Percentiles rank a stretch among this genome's conserved stretches.
Conservation (phyloP, 2,329 filamentous ascomycete genomes). For the Zalaria sp. region DNA sequence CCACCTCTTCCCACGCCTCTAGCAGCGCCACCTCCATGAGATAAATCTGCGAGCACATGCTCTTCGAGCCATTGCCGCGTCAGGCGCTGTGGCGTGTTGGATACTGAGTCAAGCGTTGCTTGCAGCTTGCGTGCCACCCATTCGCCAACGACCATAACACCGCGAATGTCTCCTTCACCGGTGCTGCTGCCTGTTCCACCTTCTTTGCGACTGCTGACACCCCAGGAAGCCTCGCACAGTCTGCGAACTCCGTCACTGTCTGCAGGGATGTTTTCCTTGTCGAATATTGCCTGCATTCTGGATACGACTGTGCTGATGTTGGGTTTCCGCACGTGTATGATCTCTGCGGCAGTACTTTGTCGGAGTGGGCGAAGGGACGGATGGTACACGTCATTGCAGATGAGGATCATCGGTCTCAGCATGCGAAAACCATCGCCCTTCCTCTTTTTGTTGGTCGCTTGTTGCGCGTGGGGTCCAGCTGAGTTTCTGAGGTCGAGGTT, state of each 20-base stretch:
- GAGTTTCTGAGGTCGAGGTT: slow-evolving; percentile 74
- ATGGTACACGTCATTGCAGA: slow-evolving; percentile 96
- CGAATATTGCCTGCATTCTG: slow-evolving; percentile 71
- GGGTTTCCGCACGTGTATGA: slow-evolving; percentile 83
- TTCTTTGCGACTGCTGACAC: slow-evolving; percentile 58
- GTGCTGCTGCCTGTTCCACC: slow-evolving; percentile 37
- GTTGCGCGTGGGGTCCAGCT: slow-evolving; percentile 12
- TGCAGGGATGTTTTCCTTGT: slow-evolving; percentile 74
- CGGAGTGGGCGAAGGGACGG: slow-evolving; percentile 73
- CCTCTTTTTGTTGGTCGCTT: slow-evolving; percentile 32
- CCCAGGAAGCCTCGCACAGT: slow-evolving; percentile 72
- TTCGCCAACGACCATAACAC: slow-evolving; percentile 74
- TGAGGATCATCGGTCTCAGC: slow-evolving; percentile 76
- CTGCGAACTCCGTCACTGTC: slow-evolving; percentile 81
- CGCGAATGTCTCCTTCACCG: slow-evolving; percentile 62
- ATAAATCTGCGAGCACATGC: slow-evolving; percentile 52
- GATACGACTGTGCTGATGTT: slow-evolving; percentile 72
- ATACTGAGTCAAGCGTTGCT: slow-evolving; percentile 10
- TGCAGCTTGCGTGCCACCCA: slow-evolving; percentile 67
- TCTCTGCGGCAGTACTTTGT: slow-evolving; percentile 73
- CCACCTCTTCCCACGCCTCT: slow-evolving; percentile 59
- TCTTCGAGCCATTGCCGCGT: slow-evolving; percentile 67
- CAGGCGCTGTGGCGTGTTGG: slow-evolving; percentile 31
- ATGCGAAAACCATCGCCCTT: slow-evolving; percentile 80
- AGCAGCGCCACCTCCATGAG: slow-evolving; percentile 56